phyloP scores from a whole-genome alignment of 495 filamentous ascomycete species.

The Daldinia caldariorum region DNA sequence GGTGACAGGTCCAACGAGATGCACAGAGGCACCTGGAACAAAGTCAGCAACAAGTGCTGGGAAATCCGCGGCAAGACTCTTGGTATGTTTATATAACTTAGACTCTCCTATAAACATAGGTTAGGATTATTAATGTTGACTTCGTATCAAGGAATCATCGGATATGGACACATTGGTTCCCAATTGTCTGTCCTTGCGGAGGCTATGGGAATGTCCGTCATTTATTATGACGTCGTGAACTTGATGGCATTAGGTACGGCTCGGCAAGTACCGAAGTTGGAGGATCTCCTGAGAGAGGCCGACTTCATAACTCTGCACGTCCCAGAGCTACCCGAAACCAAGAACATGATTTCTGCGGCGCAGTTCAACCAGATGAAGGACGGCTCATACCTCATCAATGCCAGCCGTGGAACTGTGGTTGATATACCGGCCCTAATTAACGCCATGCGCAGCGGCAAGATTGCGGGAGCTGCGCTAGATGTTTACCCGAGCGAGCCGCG shows the following conservation, averaged over 20 bases:
- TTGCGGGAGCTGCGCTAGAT: constrained; percentile 94
- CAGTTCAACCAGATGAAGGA: constrained; percentile 90
- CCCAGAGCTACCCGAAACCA: constrained; percentile 90
- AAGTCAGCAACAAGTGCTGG: constrained; percentile 95
- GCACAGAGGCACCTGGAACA: constrained; percentile 97
- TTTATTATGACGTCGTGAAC: constrained; percentile 93
- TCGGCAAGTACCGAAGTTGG: constrained; percentile 79
- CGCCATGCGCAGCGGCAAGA: constrained; percentile 84
- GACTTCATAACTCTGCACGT: constrained; percentile 97
- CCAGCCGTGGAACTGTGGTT: constrained; percentile 90
- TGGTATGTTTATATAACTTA: constrained; percentile 59
- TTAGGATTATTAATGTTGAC: constrained; percentile 28
- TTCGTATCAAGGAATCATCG: constrained; percentile 75
- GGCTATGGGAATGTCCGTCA: constrained; percentile 95
- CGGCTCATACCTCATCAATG: constrained; percentile 95
- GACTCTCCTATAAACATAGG: not conserved
- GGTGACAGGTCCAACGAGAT: constrained; percentile 94
- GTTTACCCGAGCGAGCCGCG: constrained; percentile 95
- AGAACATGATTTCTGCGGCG: constrained; percentile 80
- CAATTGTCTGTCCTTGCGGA: constrained; percentile 96
- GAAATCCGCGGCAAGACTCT: constrained; percentile 98
- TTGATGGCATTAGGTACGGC: constrained; percentile 93
- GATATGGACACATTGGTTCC: constrained; percentile 97
- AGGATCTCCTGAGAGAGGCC: constrained; percentile 76
- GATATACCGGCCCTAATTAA: constrained; percentile 93